Base-by-base conservation (phyloP, 129 eudicot species). In the Chrysanthemum lavandulifolium region DNA sequence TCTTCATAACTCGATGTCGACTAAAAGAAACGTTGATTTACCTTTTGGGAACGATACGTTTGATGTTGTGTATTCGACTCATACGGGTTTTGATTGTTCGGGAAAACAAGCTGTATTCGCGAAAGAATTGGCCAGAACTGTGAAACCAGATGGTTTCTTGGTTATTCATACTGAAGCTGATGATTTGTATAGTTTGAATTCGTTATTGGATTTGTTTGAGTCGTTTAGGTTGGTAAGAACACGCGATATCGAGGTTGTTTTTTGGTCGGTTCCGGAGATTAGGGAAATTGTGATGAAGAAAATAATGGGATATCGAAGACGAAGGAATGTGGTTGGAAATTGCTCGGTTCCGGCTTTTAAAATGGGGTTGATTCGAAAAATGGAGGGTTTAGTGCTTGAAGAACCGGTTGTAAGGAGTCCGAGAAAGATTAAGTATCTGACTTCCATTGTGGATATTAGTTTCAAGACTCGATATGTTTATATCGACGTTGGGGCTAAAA, bases 401-500 rank as follows among this genome's bases (percentile, higher is more conserved):
- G 97, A 90, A 13, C 94, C 87, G 0, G 45, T 80, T 47, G 84
- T 76, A 65, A 79, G 29, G 76, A 85, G 77, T 67, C 33, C 71
- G 10, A 33, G 76, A 81, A 87, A 88, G 29, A 58, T 91, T 8
- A 91, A 76, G n/a, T 86, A 88, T 60, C 76, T 91, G 56, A 61
- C 88, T 0, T 75, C 84, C 3, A 80, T 88, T 86, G 88, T 68
- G 33, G 95, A 85, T 69, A 84, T 88, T 0, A 77, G 88, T 13
- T 91, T 87, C 16, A 88, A 84, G 69, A 72, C 74, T 5, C 48
- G 85, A 62, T 88, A 91, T 40, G 47, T 88, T 10, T 91, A 91
- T 56, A 76, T 91, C 2, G 97, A 88, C 29, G 88, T 88, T 11
- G 92, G 97, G 10, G 84, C 92, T 6, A 71, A 80, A 68, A 80